Percentiles rank a stretch among this genome's conserved stretches.
Conservation (phyloP, 176 grass and related monocot species). For the Puya raimondii region DNA sequence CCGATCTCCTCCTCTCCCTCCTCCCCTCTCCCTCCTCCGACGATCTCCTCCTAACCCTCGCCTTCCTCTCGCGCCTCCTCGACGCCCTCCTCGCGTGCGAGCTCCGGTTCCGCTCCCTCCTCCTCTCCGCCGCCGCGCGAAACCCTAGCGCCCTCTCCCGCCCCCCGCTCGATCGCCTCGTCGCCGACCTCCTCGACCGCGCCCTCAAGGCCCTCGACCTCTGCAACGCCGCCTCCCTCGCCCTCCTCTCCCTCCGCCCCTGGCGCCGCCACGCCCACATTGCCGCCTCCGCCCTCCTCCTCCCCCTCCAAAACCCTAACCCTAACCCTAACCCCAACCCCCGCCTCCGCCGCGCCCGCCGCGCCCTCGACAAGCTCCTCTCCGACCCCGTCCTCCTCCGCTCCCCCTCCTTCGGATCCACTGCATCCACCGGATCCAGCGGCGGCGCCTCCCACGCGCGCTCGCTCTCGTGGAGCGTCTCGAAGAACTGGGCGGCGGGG, state of each 20-base stretch:
- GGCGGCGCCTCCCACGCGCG: constrained; percentile 18
- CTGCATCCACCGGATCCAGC: neutral
- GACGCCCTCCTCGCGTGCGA: constrained; percentile 53
- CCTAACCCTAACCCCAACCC: constrained; percentile 21
- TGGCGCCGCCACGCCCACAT: constrained; percentile 60
- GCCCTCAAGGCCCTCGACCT: constrained; percentile 70
- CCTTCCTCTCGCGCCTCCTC: constrained; percentile 78
- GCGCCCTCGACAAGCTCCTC: constrained; percentile 55
- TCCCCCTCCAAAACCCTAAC: constrained; percentile 13
- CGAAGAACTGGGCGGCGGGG: constrained; percentile 63
- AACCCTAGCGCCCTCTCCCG: constrained; percentile 22
- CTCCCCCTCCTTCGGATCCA: constrained; percentile 5
- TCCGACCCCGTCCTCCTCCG: constrained; percentile 2
- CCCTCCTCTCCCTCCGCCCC: constrained; percentile 56
- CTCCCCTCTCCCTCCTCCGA: neutral
- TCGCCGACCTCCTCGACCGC: constrained; percentile 66
- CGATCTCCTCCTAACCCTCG: constrained; percentile 31
- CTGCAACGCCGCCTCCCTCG: constrained; percentile 62
- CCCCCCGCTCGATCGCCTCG: constrained; percentile 55
- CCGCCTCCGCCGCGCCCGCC: constrained; percentile 58
- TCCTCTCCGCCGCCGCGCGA: constrained; percentile 23
- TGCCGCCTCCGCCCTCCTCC: constrained; percentile 54
- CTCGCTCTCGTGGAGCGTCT: constrained; percentile 53
- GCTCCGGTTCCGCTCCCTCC: constrained; percentile 43
- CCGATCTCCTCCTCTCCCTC: constrained; percentile 44